Base-by-base conservation (phyloP, 345 rosid genomes). In the Salix viminalis region DNA sequence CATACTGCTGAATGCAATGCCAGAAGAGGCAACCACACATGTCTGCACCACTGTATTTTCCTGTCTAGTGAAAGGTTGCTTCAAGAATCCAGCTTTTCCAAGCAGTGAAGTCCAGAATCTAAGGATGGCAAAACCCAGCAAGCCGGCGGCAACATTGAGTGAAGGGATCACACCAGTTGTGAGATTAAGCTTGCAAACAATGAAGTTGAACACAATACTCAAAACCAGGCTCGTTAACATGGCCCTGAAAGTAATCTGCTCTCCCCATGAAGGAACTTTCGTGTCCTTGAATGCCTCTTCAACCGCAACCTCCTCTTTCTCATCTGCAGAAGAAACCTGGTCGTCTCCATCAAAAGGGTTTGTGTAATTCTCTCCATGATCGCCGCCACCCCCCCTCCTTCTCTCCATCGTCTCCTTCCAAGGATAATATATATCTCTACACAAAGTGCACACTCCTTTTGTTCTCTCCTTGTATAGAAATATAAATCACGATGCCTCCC, bases 1-100 rank as follows among this genome's bases (percentile, higher is more conserved):
- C 89, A 32, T 89, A 94, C 97, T 89, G 90, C 98, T 94, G 78
- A 92, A 94, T 44, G 98, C 98, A 71, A 94, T 94, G 69, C 98
- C 98, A 4, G 97, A 92, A 28, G 98, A 92, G 34, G 98, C 98
- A 70, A 94, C 97, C 1, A 91, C 89, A 74, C 94, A 91, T 4
- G 98, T 93, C 71, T 93, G 98, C 64, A 93, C 88, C 75, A 93
- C 96, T 4, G 97, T 92, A 34, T 91, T 94, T 79, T 94, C 96
- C 79, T 94, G 98, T 67, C 97, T 79, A 0, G 98, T 91, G 80
- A 92, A 94, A 18, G 96, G 94, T 73, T 91, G 96, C 75, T 84
- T 89, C 76, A 94, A 76, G 64, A 82, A 54, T 5, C 97, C 94
- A 67, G 77, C 48, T 70, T 82, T 82, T 14, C 76, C 67, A 41